Percentiles rank a stretch among this genome's conserved stretches.
These are phyloP conservation scores for Tolypocladium tundrense DNA, from an alignment of 2,329 filamentous ascomycete genomes.

Conservation along the genomic window DNA sequence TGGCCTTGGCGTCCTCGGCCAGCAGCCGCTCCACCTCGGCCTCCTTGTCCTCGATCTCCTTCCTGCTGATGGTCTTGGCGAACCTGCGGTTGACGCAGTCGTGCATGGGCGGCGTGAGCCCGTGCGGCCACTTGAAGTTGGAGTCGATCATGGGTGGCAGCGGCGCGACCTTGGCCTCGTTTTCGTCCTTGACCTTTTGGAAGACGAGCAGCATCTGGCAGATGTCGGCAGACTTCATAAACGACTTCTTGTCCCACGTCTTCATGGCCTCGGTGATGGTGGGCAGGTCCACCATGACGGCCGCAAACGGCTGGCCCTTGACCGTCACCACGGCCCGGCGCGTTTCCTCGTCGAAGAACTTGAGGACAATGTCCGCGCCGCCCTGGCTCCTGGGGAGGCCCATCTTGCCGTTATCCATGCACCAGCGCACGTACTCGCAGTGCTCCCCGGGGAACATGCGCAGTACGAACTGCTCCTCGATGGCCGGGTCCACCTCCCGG, in stretches of 20 bases:
- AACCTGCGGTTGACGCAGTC: slow-evolving; percentile 76
- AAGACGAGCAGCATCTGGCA: slow-evolving; percentile 83
- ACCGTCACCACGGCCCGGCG: slow-evolving; percentile 65
- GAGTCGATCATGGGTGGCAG: slow-evolving; percentile 62
- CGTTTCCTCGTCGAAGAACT: slow-evolving; percentile 66
- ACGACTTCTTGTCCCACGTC: slow-evolving; percentile 79
- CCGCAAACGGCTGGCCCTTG: slow-evolving; percentile 62
- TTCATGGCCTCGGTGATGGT: slow-evolving; percentile 88
- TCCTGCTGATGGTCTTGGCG: slow-evolving; percentile 69
- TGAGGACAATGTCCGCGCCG: slow-evolving; percentile 69
- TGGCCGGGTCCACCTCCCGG: slow-evolving; percentile 72
- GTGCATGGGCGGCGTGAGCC: slow-evolving; percentile 79
- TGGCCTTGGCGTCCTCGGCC: slow-evolving; percentile 53
- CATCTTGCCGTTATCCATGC: slow-evolving; percentile 67
- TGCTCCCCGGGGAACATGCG: slow-evolving; percentile 82
- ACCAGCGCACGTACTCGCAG: slow-evolving; percentile 69
- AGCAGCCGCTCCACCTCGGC: slow-evolving; percentile 66
- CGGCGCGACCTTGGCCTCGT: slow-evolving; percentile 55
- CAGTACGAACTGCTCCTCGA: slow-evolving; percentile 82
- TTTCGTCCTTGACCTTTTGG: slow-evolving; percentile 53
- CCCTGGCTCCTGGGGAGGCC: slow-evolving; percentile 53
- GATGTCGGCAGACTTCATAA: slow-evolving; percentile 83
- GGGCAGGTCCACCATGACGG: slow-evolving; percentile 71
- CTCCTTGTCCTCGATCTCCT: slow-evolving; percentile 79
- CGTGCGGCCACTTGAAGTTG: slow-evolving; percentile 70